Base-by-base conservation (phyloP, 441 rosid genomes). In the Geranium incanum region DNA sequence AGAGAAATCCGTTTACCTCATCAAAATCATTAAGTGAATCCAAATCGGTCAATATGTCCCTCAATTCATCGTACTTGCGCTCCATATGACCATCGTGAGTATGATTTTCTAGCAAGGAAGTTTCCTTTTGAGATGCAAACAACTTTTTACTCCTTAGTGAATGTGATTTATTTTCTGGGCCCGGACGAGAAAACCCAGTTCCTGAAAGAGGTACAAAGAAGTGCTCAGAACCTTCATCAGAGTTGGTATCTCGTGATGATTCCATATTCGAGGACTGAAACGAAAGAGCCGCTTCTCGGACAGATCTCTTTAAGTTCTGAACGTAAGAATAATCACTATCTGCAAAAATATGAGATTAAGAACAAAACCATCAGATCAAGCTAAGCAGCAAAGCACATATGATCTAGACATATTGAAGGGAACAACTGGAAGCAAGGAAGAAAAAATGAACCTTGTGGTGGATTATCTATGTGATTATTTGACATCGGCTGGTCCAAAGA, bases 301-400 rank as follows among this genome's bases (percentile, higher is more conserved):
- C 99, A 71, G 99, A 89, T 78, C 91, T 90, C 88, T 86, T 95
- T 72, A 95, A 84, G 82, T 85, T 87, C 73, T 87, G 92, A 74
- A 88, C 82, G 81, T 80, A 90, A 73, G 80, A 86, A 70, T 69
- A 74, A 77, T 84, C 91, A 60, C 81, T 74, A 75, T 88, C 99
- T 95, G 88, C 85, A 87, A 73, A 71, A 33, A 81, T 71, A 74
- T 21, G 60, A 79, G 57, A 68, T 55, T 41, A 65, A 57, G 21
- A 69, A 70, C 77, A 43, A 72, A 71, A 74, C 63, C 68, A 67
- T 41, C 52, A 70, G 63, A 52, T 65, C 36, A 77, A 72, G 66
- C 48, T 38, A 62, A 33, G 36, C 3, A 62, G 66, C 36, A 23
- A 12, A 62, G 13, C 12, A 12, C 21, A 65, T 74, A 19, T 11